Base-by-base conservation (phyloP, 2,329 filamentous ascomycete species). In the Fusarium sp. region DNA sequence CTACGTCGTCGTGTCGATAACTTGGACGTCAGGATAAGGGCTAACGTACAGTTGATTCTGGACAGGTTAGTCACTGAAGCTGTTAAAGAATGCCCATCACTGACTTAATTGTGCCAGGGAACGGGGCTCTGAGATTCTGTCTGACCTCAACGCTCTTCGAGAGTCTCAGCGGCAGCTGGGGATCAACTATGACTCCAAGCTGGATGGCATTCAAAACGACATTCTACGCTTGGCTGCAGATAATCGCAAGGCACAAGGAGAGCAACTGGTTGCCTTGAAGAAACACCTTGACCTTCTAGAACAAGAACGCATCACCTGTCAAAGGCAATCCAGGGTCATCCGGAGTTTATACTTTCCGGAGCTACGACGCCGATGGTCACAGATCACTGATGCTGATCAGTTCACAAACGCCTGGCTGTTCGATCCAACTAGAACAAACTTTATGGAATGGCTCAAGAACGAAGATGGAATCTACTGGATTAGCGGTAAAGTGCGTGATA, bases 401-500 rank as follows among this genome's bases (percentile, higher is more conserved):
- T 56, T 35, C n/a, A 59, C 34, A n/a, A 59, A 59, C 34, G 56
- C 20, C 34, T 59, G 56, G 56, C 6, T 75, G 76, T 56, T 56
- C 52, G 30, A 56, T 16, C 27, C 18, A 56, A 56, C 52, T 6
- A 56, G 52, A 18, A 52, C 48, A 30, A 52, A 52, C 18, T 52
- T 52, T 52, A 9, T 52, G 4, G 48, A 52, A n/a, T 30, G 25
- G 48, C 25, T 52, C 18, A 30, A 52, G 16, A 10, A 16, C 11
- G 18, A 25, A n/a, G 25, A 35, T 56, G 52, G 32, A 6, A 56
- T 56, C 13, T 56, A 35, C 52, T 56, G 52, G 27, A 56, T 56
- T n/a, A 56, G 52, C 8, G 52, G 52, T 13, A 34, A 34, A n/a
- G 52, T 56, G 18, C 7, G 50, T 54, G 18, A 27, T 18, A 13